Percentiles rank a stretch among this genome's conserved stretches.
phyloP scores from a whole-genome alignment of 2,329 filamentous ascomycete genomes.

The Botrytis paeoniae region DNA sequence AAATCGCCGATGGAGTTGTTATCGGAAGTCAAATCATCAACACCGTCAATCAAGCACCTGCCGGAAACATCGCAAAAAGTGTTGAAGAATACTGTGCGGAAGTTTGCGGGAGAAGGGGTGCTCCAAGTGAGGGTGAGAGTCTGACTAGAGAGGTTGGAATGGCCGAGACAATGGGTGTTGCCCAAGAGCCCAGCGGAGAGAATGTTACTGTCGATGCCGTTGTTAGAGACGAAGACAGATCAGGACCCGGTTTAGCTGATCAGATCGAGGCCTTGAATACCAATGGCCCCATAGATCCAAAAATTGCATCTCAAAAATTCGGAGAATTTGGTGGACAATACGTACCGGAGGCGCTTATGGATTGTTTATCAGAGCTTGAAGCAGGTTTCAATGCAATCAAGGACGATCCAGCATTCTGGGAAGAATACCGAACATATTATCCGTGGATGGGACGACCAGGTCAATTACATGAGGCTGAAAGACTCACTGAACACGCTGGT shows the following conservation, averaged over 20 bases:
- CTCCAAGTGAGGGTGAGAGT: slow-evolving; percentile 30
- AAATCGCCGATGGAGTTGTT: slow-evolving; percentile 88
- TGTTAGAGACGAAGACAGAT: slow-evolving; percentile 45
- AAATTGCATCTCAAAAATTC: slow-evolving; percentile 77
- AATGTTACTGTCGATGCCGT: slow-evolving; percentile 65
- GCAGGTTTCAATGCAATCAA: slow-evolving; percentile 84
- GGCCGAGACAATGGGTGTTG: slow-evolving; percentile 62
- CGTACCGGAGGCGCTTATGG: slow-evolving; percentile 96
- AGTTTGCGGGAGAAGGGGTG: slow-evolving; percentile 56
- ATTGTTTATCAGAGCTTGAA: slow-evolving; percentile 88
- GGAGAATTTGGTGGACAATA: slow-evolving; percentile 97
- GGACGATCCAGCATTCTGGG: slow-evolving; percentile 90
- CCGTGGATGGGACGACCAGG: slow-evolving; percentile 96
- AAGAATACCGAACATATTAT: slow-evolving; percentile 94
- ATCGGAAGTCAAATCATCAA: slow-evolving; percentile 95
- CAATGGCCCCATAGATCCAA: slow-evolving; percentile 43
- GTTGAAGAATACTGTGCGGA: slow-evolving; percentile 86
- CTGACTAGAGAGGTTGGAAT: slow-evolving; percentile 65
- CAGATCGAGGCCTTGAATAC: slow-evolving; percentile 67
- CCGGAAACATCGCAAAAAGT: slow-evolving; percentile 64
- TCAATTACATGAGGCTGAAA: slow-evolving; percentile 82
- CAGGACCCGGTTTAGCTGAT: slow-evolving; percentile 43
- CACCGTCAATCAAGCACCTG: slow-evolving; percentile 65
- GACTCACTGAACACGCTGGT: slow-evolving; percentile 82
- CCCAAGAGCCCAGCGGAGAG: slow-evolving; percentile 57